Conservation (phyloP, 2,329 filamentous ascomycete genomes). For the Clarireedia paspali region DNA sequence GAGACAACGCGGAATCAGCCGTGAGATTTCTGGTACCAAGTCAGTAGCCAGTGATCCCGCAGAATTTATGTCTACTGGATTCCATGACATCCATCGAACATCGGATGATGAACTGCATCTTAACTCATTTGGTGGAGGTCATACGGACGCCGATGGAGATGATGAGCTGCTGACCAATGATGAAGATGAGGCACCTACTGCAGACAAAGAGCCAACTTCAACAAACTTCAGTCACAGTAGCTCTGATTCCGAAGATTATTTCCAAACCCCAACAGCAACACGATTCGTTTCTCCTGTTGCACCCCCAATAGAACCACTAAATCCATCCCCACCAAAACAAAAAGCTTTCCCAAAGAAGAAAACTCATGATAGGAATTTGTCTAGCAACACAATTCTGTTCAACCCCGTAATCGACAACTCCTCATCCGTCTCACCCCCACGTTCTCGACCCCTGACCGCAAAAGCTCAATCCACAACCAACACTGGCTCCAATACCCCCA, state of each 20-base stretch:
- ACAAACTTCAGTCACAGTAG: slow-evolving; percentile 28
- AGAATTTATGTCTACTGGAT: slow-evolving; percentile 45
- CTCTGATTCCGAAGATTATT: slow-evolving; percentile 43
- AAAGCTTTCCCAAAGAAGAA: slow-evolving; percentile 9
- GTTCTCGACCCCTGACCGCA: slow-evolving; percentile 32
- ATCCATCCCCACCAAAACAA: background rate
- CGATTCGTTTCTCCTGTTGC: slow-evolving; percentile 28
- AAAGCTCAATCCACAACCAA: slow-evolving; percentile 24
- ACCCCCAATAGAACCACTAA: background rate
- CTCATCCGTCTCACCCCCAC: slow-evolving; percentile 33
- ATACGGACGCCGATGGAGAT: slow-evolving; percentile 63
- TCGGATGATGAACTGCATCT: slow-evolving; percentile 5
- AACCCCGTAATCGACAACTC: slow-evolving; percentile 50
- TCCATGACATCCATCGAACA: slow-evolving; percentile 15
- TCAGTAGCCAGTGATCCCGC: slow-evolving; percentile 58
- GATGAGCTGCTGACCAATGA: slow-evolving; percentile 83
- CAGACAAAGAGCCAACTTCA: slow-evolving; percentile 31
- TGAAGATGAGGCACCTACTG: slow-evolving; percentile 53
- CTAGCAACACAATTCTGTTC: slow-evolving; percentile 77
- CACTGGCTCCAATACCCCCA: slow-evolving; percentile 21
- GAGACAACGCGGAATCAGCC: slow-evolving; percentile 12
- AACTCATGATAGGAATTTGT: slow-evolving; percentile 63
- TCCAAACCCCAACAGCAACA: slow-evolving; percentile 42
- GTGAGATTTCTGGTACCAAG: slow-evolving; percentile 40
- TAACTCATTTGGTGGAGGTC: slow-evolving; percentile 31